A percentile compares a stretch with the other conserved stretches of the same genome.
phyloP scores from a whole-genome alignment of 169 alveolate genomes.

The Babesia sp. region DNA sequence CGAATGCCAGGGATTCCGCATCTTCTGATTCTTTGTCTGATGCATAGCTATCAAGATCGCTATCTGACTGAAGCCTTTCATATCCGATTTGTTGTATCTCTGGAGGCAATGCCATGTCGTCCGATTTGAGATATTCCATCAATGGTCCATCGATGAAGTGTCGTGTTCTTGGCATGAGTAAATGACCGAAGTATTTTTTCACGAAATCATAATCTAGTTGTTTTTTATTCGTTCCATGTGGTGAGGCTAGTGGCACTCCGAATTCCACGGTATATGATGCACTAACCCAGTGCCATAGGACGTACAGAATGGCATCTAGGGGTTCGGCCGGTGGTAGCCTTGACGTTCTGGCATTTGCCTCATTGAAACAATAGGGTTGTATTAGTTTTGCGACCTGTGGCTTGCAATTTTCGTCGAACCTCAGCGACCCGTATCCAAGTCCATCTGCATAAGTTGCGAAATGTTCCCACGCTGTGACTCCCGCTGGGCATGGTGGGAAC shows the following conservation, averaged over 20 bases:
- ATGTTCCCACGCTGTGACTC: slow-evolving; percentile 26
- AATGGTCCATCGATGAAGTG: slow-evolving; percentile 1
- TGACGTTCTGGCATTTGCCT: background rate
- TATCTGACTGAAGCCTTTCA: slow-evolving; percentile 3
- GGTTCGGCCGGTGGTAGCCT: background rate
- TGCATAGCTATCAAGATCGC: slow-evolving; percentile 32
- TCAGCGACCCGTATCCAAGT: slow-evolving; percentile 6
- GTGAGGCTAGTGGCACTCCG: background rate
- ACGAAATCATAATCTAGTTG: background rate
- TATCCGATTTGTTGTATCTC: background rate
- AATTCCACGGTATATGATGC: background rate
- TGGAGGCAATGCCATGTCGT: slow-evolving; percentile 51
- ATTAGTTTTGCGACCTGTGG: background rate
- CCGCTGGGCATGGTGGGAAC: slow-evolving; percentile 26
- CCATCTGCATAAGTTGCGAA: slow-evolving; percentile 10
- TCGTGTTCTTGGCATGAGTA: background rate
- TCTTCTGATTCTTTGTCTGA: slow-evolving; percentile 9
- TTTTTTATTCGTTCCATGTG: background rate
- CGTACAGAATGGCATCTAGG: slow-evolving; percentile 20
- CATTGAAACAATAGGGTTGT: background rate
- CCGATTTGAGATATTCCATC: slow-evolving; percentile 44
- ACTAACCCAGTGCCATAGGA: slow-evolving; percentile 47
- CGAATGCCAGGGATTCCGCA: background rate
- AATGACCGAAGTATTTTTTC: background rate
- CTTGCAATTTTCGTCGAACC: background rate